Conservation (phyloP, 2,329 filamentous ascomycete species). For the Coniochaeta prunicola region DNA sequence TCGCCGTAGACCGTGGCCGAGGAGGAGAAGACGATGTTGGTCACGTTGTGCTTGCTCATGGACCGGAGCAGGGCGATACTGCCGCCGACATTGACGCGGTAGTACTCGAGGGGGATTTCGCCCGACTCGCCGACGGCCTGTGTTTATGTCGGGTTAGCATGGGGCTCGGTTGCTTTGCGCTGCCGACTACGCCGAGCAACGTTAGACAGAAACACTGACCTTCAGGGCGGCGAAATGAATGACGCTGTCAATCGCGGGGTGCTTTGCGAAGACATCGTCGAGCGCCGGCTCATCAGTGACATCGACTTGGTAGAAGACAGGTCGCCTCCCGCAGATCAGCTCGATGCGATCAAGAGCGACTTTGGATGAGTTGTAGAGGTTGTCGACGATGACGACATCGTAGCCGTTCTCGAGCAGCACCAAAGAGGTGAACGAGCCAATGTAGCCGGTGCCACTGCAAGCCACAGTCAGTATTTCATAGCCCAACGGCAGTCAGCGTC, state of each 20-base stretch:
- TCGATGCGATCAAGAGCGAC: slow-evolving; percentile 93
- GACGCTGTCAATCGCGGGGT: slow-evolving; percentile 93
- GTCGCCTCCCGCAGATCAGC: slow-evolving; percentile 82
- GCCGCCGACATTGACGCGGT: slow-evolving; percentile 91
- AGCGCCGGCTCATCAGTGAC: slow-evolving; percentile 79
- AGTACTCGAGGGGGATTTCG: slow-evolving; percentile 95
- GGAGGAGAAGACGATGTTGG: slow-evolving; percentile 97
- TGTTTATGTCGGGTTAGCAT: not conserved
- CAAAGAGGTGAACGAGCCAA: slow-evolving; percentile 93
- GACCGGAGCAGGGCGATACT: slow-evolving; percentile 78
- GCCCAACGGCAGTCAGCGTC: not conserved
- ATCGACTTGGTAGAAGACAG: slow-evolving; percentile 78
- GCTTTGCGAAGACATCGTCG: slow-evolving; percentile 78
- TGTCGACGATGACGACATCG: slow-evolving; percentile 95
- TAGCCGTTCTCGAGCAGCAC: slow-evolving; percentile 90
- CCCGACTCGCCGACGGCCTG: slow-evolving; percentile 93
- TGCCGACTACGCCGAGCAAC: not conserved
- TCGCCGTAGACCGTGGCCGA: slow-evolving; percentile 98
- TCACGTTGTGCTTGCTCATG: slow-evolving; percentile 85
- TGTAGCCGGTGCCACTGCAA: slow-evolving; percentile 91
- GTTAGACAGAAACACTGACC: slow-evolving; percentile 40
- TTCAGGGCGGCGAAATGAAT: slow-evolving; percentile 99
- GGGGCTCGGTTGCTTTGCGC: not conserved
- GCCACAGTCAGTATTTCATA: not conserved
- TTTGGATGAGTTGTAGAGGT: slow-evolving; percentile 90